phyloP scores from a whole-genome alignment of 2,329 filamentous ascomycete species.

The Mariannaea elegans region DNA sequence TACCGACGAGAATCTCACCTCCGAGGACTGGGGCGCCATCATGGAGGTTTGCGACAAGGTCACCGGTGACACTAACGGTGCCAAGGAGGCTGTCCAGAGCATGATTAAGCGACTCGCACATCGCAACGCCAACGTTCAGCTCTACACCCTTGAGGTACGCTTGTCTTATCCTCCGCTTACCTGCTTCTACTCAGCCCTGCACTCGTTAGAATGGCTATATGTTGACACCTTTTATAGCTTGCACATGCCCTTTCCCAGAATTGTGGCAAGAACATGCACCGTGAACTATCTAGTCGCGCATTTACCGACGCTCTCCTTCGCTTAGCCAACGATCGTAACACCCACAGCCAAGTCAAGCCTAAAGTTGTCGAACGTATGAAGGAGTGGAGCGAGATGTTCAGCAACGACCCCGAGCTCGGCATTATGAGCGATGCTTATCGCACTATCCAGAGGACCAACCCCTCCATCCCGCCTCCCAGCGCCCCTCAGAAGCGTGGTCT shows the following conservation, averaged over 20 bases:
- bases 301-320: conserved; percentile 94
- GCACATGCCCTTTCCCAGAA: conserved; percentile 93
- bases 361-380: conserved; percentile 98
- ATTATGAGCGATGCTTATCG: conserved; percentile 98
- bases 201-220: not conserved
- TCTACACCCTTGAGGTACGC: conserved; percentile 87
- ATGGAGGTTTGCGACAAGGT: conserved; percentile 72
- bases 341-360: conserved; percentile 93
- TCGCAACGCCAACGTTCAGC: conserved; percentile 93
- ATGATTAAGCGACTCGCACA: conserved; percentile 93
- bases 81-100: conserved; percentile 87
- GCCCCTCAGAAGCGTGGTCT: conserved; percentile 94
- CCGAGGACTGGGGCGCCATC: conserved; percentile 75
- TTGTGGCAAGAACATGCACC: conserved; percentile 86
- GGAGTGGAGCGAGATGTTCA: conserved; percentile 96
- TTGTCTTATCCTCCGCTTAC: not conserved
- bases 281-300: conserved; percentile 87
- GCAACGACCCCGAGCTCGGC: conserved; percentile 86
- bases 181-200: not conserved
- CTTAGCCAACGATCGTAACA: conserved; percentile 92
- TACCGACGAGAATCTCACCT: conserved; percentile 97
- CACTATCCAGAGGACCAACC: conserved; percentile 84
- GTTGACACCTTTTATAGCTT: conserved; percentile 60
- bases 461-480: conserved; percentile 88
- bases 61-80: conserved; percentile 61